A percentile compares a stretch with the other conserved stretches of the same genome.
Evolutionary conservation across 192 early-diverging fungal genomes (phyloP).

Genomic region (Chytriomyces sp.): DNA sequence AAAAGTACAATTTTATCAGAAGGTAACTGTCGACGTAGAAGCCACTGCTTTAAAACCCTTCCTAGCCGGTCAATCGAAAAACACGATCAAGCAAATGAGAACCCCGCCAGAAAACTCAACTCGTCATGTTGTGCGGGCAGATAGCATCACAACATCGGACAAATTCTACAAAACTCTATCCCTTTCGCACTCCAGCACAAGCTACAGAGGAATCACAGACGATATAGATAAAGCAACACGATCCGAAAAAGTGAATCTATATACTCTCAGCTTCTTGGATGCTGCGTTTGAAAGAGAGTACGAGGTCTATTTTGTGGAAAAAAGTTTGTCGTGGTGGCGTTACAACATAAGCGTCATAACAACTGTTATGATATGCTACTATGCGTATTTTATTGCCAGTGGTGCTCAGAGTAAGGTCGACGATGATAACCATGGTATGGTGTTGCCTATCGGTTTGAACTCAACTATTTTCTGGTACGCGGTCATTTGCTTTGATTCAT

Average conservation of each 20-base stretch:
- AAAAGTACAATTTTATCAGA: neutral
- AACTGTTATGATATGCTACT: neutral
- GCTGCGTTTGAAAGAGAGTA: neutral
- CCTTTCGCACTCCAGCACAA: constrained; percentile 4
- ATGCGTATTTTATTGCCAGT: constrained; percentile 6
- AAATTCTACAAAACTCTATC: constrained; percentile 16
- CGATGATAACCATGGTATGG: neutral
- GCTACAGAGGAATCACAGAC: constrained; percentile 13
- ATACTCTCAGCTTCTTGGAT: constrained; percentile 16
- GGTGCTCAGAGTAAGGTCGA: neutral
- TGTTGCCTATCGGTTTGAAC: neutral
- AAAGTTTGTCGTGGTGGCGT: neutral
- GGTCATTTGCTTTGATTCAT: neutral
- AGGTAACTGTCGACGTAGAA: constrained; percentile 7
- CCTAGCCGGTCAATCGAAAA: constrained; percentile 15
- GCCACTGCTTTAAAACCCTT: no score
- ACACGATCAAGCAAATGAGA: constrained; percentile 9
- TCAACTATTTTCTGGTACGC: neutral
- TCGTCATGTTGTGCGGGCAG: constrained; percentile 3
- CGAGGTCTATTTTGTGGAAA: neutral
- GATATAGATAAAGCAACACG: neutral
- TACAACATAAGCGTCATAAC: constrained; percentile 9
- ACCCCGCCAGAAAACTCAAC: constrained; percentile 17
- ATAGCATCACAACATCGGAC: neutral
- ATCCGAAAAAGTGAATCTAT: neutral